A percentile compares a stretch with the other conserved stretches of the same genome.
Evolutionary conservation across 176 grass and related monocot species (phyloP).

Genomic region (Carex myosuroides): DNA sequence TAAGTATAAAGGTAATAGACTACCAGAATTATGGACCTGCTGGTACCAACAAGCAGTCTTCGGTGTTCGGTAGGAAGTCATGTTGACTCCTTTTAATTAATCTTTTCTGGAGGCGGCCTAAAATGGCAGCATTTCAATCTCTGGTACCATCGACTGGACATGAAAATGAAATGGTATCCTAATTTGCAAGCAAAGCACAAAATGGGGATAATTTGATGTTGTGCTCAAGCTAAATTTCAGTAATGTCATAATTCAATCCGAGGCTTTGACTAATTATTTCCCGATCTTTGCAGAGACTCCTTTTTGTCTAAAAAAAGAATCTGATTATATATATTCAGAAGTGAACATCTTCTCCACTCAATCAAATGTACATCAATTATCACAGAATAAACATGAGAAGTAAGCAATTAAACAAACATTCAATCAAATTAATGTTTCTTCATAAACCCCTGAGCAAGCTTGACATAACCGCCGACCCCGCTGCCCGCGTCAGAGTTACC

Average conservation of each 20-base stretch:
- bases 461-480: constrained; percentile 11
- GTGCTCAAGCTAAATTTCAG: not conserved
- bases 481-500: not conserved
- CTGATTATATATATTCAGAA: not conserved
- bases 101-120: not conserved
- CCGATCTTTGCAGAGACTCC: not conserved
- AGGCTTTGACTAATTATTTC: too few relatives aligned
- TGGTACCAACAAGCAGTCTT: not conserved
- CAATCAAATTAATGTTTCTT: constrained; percentile 16
- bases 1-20: not conserved
- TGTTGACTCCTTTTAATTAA: not conserved
- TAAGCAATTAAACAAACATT: not conserved
- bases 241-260: not conserved
- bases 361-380: not conserved
- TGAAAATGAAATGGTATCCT: not conserved
- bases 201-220: not conserved
- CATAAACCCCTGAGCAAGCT: constrained; percentile 23
- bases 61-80: not conserved
- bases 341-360: not conserved
- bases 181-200: not conserved
- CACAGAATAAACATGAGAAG: not conserved
- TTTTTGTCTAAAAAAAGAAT: too few relatives aligned
- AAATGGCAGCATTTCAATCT: not conserved
- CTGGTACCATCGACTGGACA: not conserved
- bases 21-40: not conserved